Percentiles rank a stretch among this genome's conserved stretches.
phyloP scores from a whole-genome alignment of 306 rosid genomes.

The Lagenaria siceraria region DNA sequence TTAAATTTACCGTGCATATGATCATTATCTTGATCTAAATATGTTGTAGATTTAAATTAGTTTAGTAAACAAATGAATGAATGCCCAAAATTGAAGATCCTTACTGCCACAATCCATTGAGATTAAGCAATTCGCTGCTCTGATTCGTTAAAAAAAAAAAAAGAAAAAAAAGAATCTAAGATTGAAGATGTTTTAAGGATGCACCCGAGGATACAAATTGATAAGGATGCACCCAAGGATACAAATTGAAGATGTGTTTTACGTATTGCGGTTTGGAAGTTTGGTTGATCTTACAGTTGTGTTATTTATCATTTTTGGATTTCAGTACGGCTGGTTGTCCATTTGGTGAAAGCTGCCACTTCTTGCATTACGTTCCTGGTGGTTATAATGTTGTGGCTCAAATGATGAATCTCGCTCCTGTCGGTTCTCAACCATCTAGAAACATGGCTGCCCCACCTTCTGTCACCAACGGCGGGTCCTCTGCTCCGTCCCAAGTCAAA shows the following conservation, averaged over 20 bases:
- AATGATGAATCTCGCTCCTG: slow-evolving; percentile 72
- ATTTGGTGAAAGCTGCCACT: slow-evolving; percentile 92
- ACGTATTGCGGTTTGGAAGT: too few relatives aligned
- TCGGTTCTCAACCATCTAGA: slow-evolving; percentile 48
- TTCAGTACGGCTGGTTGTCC: slow-evolving; percentile 95
- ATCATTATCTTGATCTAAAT: not conserved
- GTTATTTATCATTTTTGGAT: not conserved
- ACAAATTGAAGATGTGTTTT: too few relatives aligned
- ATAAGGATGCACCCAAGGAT: too few relatives aligned
- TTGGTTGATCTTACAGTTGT: not conserved
- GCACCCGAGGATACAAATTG: too few relatives aligned
- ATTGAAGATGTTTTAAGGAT: too few relatives aligned
- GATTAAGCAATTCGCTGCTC: too few relatives aligned
- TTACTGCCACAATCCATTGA: too few relatives aligned
- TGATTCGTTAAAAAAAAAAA: too few relatives aligned
- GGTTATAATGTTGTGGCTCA: slow-evolving; percentile 91
- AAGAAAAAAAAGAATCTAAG: too few relatives aligned
- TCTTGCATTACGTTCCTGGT: slow-evolving; percentile 85
- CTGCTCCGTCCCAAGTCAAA: slow-evolving; percentile 35
- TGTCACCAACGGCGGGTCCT: slow-evolving; percentile 60
- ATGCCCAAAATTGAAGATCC: not conserved
- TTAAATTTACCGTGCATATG: not conserved
- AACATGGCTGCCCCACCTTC: slow-evolving; percentile 34
- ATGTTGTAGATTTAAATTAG: not conserved
- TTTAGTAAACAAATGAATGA: not conserved